Evolutionary conservation across 768 basidiomycete species (phyloP), one percentile per base, ranked within the genome.

Genomic region (Rhodocollybia butyracea): DNA sequence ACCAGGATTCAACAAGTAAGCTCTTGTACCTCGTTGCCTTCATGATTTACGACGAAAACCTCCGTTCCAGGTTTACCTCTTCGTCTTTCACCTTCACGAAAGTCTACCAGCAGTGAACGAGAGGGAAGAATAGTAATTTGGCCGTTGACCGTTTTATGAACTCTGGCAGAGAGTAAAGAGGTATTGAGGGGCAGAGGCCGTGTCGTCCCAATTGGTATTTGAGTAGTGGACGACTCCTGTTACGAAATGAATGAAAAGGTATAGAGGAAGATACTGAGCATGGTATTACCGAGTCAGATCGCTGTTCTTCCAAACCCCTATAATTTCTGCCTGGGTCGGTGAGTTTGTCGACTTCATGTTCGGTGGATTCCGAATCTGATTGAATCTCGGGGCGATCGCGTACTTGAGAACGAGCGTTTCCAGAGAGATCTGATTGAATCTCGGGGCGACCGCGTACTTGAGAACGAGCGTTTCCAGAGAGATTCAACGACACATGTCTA

Each of bases 31-130:
- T 71, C 63, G 2, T 47, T 42, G 6, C 79, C 79, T 45, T 71
- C 66, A 22, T 74, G 54, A 61, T 69, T 69, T 29, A 82, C 66
- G 24, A 79, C 54, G 22, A 82, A 60, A 11, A 83, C 78, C 58
- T 80, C 72, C 12, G 73, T 66, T 5, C 79, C 81, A 57, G 70
- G 75, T 27, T 70, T 63, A 5, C 77, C 76, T 38, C 70, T 74
- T 43, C 77, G 68, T 4, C 79, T 73, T 57, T 82, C 77, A 27
- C 76, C 75, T 65, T 81, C 79, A n/a, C 82, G 76, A 47, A 83
- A 78, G 62, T 84, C 82, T 26, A 83, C 75, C 1, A 83, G 69
- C n/a, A 80, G 58, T 21, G 77, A 72, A 43, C 62, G 69, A 2
- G 80, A 82, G 7, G 78, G 78, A 8, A 83, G 64, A n/a, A 84